Evolutionary conservation across 176 grass and related monocot genomes (phyloP).

Genomic region (Hordeum marinum): DNA sequence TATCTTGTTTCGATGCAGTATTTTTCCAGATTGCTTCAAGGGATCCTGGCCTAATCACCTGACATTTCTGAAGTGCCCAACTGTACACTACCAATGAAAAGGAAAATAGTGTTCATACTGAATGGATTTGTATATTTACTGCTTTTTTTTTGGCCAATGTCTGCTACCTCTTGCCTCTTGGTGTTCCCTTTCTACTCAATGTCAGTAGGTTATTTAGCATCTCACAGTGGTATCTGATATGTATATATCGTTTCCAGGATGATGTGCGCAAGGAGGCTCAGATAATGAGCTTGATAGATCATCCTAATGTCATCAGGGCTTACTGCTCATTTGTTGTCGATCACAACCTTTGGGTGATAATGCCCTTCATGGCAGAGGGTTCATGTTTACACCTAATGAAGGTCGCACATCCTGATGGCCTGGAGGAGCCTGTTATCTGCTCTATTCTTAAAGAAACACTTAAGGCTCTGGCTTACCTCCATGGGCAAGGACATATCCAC

Average conservation of each 20-base stretch:
- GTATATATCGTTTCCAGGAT: constrained; percentile 51
- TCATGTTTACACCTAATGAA: constrained; percentile 99
- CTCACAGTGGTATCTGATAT: constrained; percentile 6
- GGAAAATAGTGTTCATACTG: not conserved
- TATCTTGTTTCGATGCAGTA: not conserved
- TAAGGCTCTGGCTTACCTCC: constrained; percentile 90
- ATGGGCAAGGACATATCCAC: constrained; percentile 94
- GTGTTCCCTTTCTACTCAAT: not conserved
- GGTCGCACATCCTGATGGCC: constrained; percentile 75
- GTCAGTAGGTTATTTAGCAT: not conserved
- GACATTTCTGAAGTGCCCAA: not conserved
- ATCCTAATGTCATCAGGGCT: constrained; percentile 86
- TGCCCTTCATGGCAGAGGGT: constrained; percentile 96
- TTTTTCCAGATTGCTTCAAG: not conserved
- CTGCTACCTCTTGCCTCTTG: not conserved
- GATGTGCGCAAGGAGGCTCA: constrained; percentile 88
- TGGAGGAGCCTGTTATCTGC: constrained; percentile 74
- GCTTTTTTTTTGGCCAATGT: not conserved
- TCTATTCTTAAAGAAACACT: constrained; percentile 96
- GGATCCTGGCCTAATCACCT: not conserved
- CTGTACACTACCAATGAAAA: not conserved
- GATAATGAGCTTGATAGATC: constrained; percentile 90
- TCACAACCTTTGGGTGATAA: constrained; percentile 85
- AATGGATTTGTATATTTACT: not conserved
- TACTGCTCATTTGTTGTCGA: constrained; percentile 91